Evolutionary conservation across 495 filamentous ascomycete species (phyloP).

Genomic region (Tuber indicum): DNA sequence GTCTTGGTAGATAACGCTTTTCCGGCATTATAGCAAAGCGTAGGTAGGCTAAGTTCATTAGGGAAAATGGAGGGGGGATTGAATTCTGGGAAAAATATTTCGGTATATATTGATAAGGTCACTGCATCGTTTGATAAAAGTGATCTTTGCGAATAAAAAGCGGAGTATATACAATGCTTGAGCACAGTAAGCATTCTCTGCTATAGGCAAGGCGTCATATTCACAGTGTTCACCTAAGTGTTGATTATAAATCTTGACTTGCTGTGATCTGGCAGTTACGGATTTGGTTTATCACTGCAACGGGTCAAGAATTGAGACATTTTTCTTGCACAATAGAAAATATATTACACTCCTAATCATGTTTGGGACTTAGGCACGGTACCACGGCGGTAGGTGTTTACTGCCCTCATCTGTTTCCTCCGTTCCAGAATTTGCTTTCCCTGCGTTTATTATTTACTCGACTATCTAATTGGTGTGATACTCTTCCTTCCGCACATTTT

Average conservation of each 20-base stretch:
- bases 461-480: background rate
- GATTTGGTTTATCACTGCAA: background rate
- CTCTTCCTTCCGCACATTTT: background rate
- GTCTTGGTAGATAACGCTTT: background rate
- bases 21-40: background rate
- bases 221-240: background rate
- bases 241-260: background rate
- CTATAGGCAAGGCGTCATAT: background rate
- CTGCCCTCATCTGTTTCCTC: background rate
- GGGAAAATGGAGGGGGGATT: no score
- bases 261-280: background rate
- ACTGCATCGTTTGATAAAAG: background rate
- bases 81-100: no score
- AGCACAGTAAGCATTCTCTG: background rate
- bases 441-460: background rate
- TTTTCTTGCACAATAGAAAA: no score
- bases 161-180: background rate
- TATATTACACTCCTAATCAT: no score
- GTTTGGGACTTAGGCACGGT: no score
- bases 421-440: background rate
- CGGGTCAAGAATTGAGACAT: no score
- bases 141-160: background rate
- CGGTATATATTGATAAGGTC: no score
- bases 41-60: background rate
- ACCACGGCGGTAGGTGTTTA: background rate